These are phyloP conservation scores for Adansonia gregorii DNA, from an alignment of 441 rosid species.

Conservation along the genomic window DNA sequence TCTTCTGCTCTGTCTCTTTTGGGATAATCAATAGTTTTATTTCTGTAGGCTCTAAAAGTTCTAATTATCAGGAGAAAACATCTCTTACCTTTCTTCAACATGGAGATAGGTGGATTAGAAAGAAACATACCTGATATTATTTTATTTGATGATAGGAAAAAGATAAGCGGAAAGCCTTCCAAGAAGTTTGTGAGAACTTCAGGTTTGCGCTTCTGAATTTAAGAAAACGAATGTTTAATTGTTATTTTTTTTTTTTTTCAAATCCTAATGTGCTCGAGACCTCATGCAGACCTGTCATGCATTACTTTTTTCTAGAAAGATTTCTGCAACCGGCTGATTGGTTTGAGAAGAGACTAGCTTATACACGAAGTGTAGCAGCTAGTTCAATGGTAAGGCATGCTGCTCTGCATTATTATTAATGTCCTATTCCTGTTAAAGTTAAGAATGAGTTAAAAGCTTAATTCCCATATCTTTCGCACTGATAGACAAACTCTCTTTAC, in stretches of 20 bases:
- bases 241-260: slow-evolving; percentile 17
- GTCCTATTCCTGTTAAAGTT: slow-evolving; percentile 11
- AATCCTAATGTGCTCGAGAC: slow-evolving; percentile 32
- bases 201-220: slow-evolving; percentile 61
- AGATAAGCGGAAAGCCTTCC: slow-evolving; percentile 84
- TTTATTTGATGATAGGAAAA: slow-evolving; percentile 57
- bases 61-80: slow-evolving; percentile 16
- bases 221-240: slow-evolving; percentile 13
- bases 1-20: neutral
- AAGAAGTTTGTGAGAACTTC: slow-evolving; percentile 85
- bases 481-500: neutral
- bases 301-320: slow-evolving; percentile 90
- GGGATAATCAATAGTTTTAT: neutral
- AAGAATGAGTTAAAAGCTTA: slow-evolving; percentile 19
- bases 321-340: slow-evolving; percentile 94
- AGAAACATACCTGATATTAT: slow-evolving; percentile 5
- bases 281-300: slow-evolving; percentile 92
- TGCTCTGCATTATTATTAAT: neutral
- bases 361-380: slow-evolving; percentile 92
- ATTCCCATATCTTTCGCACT: slow-evolving; percentile 7
- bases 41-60: neutral
- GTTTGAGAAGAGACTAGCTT: slow-evolving; percentile 99
- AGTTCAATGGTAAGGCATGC: slow-evolving; percentile 84
- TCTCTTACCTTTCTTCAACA: slow-evolving; percentile 9
- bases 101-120: slow-evolving; percentile 14